Percentiles rank a stretch among this genome's conserved stretches.
phyloP scores from a whole-genome alignment of 1,139 yeast species.

The Candida tropicalis region DNA sequence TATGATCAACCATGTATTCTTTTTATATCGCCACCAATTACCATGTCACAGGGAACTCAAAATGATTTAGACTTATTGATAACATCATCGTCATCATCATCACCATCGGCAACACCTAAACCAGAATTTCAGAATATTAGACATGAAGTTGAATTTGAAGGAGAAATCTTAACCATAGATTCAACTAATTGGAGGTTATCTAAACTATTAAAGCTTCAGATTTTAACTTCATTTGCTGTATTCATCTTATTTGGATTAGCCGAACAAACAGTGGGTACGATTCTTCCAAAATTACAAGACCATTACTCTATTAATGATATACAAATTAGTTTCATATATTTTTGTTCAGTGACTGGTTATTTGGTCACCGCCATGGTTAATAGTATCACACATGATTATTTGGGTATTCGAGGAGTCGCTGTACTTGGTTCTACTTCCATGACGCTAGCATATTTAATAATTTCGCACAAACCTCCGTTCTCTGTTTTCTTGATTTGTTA shows the following conservation, averaged over 20 bases:
- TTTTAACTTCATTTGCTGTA: constrained; percentile 36
- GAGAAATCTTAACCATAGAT: constrained; percentile 32
- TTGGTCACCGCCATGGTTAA: constrained; percentile 41
- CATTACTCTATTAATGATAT: constrained; percentile 49
- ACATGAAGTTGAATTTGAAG: constrained; percentile 26
- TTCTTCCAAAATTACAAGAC: constrained; percentile 51
- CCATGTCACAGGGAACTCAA: not conserved
- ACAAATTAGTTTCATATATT: constrained; percentile 36
- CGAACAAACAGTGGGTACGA: constrained; percentile 60
- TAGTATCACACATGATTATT: constrained; percentile 30
- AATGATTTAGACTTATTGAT: not conserved
- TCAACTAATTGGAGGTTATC: constrained; percentile 46
- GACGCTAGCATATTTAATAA: constrained; percentile 31
- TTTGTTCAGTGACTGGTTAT: constrained; percentile 41
- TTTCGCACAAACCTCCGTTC: constrained; percentile 40
- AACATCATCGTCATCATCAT: not conserved
- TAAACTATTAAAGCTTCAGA: constrained; percentile 38
- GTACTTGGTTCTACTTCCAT: constrained; percentile 33
- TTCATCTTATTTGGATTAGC: constrained; percentile 54
- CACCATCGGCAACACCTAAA: not conserved
- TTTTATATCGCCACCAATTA: no score
- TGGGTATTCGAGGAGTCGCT: constrained; percentile 45
- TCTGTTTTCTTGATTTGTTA: constrained; percentile 36
- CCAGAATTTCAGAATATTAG: constrained; percentile 8
- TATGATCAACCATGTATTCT: no score